Percentiles rank a stretch among this genome's conserved stretches.
Evolutionary conservation across 345 rosid species (phyloP).

Genomic region (Populus pruinosa): DNA sequence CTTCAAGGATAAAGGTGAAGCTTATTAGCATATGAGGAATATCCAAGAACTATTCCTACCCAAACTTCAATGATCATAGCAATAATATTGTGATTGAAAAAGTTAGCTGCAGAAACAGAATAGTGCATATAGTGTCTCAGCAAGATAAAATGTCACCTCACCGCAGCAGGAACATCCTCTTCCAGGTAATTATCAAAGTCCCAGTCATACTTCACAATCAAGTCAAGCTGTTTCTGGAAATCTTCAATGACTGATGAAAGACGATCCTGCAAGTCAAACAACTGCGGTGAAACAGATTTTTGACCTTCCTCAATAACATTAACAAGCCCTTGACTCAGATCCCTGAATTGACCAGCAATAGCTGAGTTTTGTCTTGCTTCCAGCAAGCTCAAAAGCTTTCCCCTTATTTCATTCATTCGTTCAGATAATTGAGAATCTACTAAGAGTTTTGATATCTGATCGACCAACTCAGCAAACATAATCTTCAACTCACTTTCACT

Average conservation of each 20-base stretch:
- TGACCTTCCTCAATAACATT: constrained; percentile 77
- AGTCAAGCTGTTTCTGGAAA: constrained; percentile 89
- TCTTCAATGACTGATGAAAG: constrained; percentile 77
- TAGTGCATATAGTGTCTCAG: constrained; percentile 24
- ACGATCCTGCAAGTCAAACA: constrained; percentile 77
- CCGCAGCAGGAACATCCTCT: constrained; percentile 99
- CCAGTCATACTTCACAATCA: constrained; percentile 88
- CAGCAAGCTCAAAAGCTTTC: constrained; percentile 62
- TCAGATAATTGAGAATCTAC: constrained; percentile 72
- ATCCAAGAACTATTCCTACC: not conserved
- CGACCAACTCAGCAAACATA: constrained; percentile 73
- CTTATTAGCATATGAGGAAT: not conserved
- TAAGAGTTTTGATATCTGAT: constrained; percentile 68
- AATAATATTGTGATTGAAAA: not conserved
- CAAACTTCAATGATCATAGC: not conserved
- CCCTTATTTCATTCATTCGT: constrained; percentile 65
- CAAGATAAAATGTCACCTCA: constrained; percentile 63
- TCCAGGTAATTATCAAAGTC: constrained; percentile 90
- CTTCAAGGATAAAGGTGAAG: constrained; percentile 28
- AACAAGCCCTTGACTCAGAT: constrained; percentile 66
- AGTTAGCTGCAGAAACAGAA: not conserved
- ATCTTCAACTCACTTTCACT: constrained; percentile 77
- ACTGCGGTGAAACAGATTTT: constrained; percentile 72
- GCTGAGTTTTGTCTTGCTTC: constrained; percentile 75
- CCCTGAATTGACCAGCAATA: constrained; percentile 67